phyloP scores from a whole-genome alignment of 192 early-diverging fungal species.

The Coemansia sp. region DNA sequence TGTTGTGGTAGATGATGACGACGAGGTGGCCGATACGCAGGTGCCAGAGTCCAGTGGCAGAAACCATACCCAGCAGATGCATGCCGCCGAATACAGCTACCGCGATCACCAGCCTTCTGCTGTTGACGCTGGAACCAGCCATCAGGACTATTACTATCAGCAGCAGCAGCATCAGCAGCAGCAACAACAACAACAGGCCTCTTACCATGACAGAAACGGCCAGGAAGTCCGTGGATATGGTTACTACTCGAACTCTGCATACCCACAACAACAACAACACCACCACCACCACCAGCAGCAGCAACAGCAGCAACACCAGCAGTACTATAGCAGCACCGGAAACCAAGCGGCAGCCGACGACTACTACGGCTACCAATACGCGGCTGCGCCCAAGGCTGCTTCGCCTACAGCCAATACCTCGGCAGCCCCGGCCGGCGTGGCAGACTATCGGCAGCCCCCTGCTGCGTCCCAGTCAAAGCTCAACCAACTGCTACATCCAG shows the following conservation, averaged over 20 bases:
- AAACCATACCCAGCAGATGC: slow-evolving; percentile 4
- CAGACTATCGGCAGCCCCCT: slow-evolving; percentile 9
- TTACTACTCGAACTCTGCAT: not conserved
- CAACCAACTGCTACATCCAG: slow-evolving; percentile 17
- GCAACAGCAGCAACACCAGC: slow-evolving; percentile 11
- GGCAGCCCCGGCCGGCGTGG: not conserved
- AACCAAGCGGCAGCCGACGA: slow-evolving; percentile 1
- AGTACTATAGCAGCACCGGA: not conserved
- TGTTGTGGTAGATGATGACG: slow-evolving; percentile 1
- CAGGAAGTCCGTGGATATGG: not conserved
- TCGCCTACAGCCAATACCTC: not conserved
- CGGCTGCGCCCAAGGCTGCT: not conserved
- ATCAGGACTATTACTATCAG: slow-evolving; percentile 5
- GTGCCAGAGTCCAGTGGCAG: slow-evolving; percentile 10
- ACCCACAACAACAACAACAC: not conserved
- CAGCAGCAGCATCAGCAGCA: not conserved
- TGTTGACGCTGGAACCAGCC: not conserved
- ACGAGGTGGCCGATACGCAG: slow-evolving; percentile 7
- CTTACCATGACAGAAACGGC: not conserved
- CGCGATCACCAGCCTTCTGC: not conserved
- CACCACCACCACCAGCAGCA: slow-evolving; percentile 13
- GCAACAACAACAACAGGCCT: not conserved
- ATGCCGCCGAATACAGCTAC: not conserved
- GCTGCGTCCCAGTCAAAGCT: slow-evolving; percentile 19
- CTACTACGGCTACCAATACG: not conserved